phyloP scores from a whole-genome alignment of 1,284 basidiomycete genomes.

The Leccinum fallax region DNA sequence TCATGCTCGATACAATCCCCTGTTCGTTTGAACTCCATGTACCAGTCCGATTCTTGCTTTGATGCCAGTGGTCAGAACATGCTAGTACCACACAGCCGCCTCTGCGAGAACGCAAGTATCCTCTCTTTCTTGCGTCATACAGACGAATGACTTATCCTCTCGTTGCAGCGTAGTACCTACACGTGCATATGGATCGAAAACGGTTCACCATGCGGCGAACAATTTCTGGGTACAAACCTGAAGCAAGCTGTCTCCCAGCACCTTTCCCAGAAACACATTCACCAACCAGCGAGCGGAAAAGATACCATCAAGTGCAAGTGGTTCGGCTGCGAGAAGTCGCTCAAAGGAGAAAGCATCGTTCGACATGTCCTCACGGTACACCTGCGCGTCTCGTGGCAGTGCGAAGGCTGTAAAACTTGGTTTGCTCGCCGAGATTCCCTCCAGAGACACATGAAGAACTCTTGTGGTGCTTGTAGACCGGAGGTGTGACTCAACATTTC shows the following conservation, averaged over 20 bases:
- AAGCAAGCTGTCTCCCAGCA: conserved; percentile 22
- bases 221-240: background rate
- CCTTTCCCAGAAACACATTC: conserved; percentile 9
- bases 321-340: conserved; percentile 22
- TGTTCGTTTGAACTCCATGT: background rate
- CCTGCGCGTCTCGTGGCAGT: conserved; percentile 17
- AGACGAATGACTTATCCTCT: background rate
- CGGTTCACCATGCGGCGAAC: conserved; percentile 11
- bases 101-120: conserved; percentile 3
- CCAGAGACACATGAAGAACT: conserved; percentile 28
- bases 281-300: conserved; percentile 14
- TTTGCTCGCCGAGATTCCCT: conserved; percentile 36
- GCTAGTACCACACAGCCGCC: background rate
- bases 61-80: background rate
- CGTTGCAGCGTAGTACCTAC: background rate
- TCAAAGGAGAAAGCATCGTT: conserved; percentile 31
- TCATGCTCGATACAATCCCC: background rate
- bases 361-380: conserved; percentile 30
- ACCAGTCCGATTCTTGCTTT: background rate
- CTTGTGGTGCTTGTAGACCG: conserved; percentile 12
- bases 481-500: background rate
- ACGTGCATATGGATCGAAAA: conserved; percentile 16
- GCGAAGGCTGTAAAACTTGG: conserved; percentile 19
- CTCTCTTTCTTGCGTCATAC: background rate
- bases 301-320: conserved; percentile 18